phyloP scores from a whole-genome alignment of 495 filamentous ascomycete genomes.

The Penicillium subrubescens region DNA sequence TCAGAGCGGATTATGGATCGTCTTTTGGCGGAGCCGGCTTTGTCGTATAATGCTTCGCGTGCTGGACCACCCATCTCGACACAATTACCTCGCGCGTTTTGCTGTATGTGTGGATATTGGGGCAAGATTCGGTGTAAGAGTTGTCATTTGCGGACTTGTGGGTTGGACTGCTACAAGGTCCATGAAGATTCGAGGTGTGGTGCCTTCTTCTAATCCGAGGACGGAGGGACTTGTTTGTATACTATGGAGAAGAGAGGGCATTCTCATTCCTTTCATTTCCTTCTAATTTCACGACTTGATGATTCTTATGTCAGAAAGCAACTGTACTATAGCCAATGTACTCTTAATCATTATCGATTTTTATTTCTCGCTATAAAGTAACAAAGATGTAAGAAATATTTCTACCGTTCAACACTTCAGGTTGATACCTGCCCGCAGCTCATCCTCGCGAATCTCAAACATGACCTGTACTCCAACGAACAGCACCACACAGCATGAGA shows the following conservation, averaged over 20 bases:
- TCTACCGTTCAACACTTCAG: slow-evolving; percentile 71
- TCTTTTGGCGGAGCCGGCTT: slow-evolving; percentile 68
- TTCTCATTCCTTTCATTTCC: background rate
- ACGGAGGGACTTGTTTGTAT: slow-evolving; percentile 8
- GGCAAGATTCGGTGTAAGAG: slow-evolving; percentile 81
- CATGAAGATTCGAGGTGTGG: slow-evolving; percentile 84
- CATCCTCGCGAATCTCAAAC: slow-evolving; percentile 90
- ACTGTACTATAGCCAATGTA: slow-evolving; percentile 24
- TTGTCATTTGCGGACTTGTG: slow-evolving; percentile 79
- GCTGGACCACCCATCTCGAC: slow-evolving; percentile 52
- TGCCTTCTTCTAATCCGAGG: slow-evolving; percentile 47
- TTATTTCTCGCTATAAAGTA: slow-evolving; percentile 1
- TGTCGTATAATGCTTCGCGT: slow-evolving; percentile 80
- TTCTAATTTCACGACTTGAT: slow-evolving; percentile 24
- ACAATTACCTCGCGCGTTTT: slow-evolving; percentile 72
- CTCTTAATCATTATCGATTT: slow-evolving; percentile 5
- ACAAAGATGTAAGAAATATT: background rate
- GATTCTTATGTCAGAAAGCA: slow-evolving; percentile 23
- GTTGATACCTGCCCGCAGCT: slow-evolving; percentile 77
- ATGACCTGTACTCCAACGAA: slow-evolving; percentile 92
- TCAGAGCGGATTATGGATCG: slow-evolving; percentile 67
- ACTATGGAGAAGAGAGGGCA: slow-evolving; percentile 9
- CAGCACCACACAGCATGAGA: slow-evolving; percentile 65
- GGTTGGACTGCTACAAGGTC: slow-evolving; percentile 74
- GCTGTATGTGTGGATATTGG: slow-evolving; percentile 93